Percentiles rank a stretch among this genome's conserved stretches.
Conservation (phyloP, 108 stramenopile genomes). For the Conticribra guillardii region DNA sequence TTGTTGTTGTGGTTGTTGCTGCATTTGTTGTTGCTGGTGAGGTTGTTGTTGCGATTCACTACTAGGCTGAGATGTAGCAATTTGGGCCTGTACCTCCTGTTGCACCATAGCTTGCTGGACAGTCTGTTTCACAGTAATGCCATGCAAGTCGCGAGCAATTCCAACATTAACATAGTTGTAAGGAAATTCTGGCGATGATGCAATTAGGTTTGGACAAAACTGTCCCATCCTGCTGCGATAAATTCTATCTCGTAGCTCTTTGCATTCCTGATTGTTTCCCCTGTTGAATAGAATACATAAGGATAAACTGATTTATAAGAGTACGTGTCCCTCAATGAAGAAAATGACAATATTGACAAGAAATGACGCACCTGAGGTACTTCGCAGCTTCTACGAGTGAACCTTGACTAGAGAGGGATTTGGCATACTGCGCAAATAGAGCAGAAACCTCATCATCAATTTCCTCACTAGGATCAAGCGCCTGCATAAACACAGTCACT, state of each 20-base stretch:
- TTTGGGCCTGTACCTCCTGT: constrained; percentile 41
- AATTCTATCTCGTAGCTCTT: constrained; percentile 72
- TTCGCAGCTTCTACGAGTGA: constrained; percentile 85
- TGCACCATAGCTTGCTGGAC: constrained; percentile 28
- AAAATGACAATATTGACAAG: not conserved
- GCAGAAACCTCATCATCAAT: constrained; percentile 69
- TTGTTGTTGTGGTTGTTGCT: constrained; percentile 44
- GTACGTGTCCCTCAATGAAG: not conserved
- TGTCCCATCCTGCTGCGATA: constrained; percentile 68
- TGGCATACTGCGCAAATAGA: constrained; percentile 87
- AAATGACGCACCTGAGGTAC: constrained; percentile 52
- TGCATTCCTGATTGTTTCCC: constrained; percentile 60
- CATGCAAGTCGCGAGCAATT: constrained; percentile 54
- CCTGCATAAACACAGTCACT: constrained; percentile 84
- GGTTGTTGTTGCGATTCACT: constrained; percentile 48
- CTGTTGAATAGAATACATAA: constrained; percentile 2
- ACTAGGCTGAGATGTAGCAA: constrained; percentile 12
- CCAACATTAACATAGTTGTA: constrained; percentile 62
- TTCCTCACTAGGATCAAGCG: constrained; percentile 55
- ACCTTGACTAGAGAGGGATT: constrained; percentile 91
- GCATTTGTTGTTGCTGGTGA: constrained; percentile 38
- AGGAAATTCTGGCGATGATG: constrained; percentile 77
- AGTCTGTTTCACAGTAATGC: constrained; percentile 44
- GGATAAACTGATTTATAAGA: no score
- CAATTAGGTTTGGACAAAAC: constrained; percentile 66